Evolutionary conservation across 2,329 filamentous ascomycete species (phyloP).

Genomic region (Fusarium annulatum): DNA sequence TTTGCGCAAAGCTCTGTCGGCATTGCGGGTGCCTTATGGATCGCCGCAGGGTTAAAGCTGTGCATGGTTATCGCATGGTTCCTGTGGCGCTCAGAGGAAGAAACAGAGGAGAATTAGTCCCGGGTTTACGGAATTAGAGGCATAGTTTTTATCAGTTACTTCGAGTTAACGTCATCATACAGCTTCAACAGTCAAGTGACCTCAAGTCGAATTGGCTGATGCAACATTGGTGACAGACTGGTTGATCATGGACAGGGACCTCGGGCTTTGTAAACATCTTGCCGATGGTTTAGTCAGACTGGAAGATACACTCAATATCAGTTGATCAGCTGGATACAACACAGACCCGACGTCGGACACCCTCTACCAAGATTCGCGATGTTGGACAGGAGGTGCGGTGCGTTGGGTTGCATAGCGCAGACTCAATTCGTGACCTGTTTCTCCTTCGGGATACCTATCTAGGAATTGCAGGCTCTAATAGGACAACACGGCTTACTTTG

Average conservation of each 20-base stretch:
- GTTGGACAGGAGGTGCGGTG: constrained; percentile 10
- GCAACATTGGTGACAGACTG: constrained; percentile 8
- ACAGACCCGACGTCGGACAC: constrained; percentile 30
- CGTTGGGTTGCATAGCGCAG: constrained; percentile 17
- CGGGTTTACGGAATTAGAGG: background rate
- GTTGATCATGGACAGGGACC: constrained; percentile 28
- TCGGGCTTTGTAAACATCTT: constrained; percentile 11
- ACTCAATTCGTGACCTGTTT: constrained; percentile 19
- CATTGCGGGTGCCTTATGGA: constrained; percentile 67
- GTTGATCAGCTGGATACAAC: constrained; percentile 10
- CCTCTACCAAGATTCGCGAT: constrained; percentile 13
- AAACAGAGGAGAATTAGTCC: constrained; percentile 11
- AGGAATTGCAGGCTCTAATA: constrained; percentile 9
- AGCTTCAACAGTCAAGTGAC: constrained; percentile 19
- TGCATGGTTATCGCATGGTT: constrained; percentile 69
- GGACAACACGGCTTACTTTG: constrained; percentile 7
- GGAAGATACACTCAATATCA: background rate
- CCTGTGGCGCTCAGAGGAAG: constrained; percentile 66
- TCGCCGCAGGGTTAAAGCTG: constrained; percentile 66
- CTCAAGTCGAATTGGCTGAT: constrained; percentile 22
- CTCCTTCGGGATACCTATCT: constrained; percentile 33
- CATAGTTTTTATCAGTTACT: background rate
- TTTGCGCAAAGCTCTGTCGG: constrained; percentile 60
- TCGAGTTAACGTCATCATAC: constrained; percentile 8
- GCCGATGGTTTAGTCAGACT: constrained; percentile 3